Base-by-base conservation (phyloP, 2,329 filamentous ascomycete genomes). In the Colletotrichum sp. region DNA sequence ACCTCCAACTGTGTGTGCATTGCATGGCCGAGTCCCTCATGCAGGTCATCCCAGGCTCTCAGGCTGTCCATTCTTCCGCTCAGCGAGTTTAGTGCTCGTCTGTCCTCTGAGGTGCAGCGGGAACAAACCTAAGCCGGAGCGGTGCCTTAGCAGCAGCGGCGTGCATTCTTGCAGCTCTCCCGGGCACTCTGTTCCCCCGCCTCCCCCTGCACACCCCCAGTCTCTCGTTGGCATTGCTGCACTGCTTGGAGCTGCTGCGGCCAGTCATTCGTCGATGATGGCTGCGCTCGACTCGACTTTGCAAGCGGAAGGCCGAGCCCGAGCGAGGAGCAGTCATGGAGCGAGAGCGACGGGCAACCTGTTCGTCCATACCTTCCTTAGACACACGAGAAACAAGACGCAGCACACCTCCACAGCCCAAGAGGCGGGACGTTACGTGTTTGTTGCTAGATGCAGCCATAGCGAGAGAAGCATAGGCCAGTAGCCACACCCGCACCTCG, bases 371-470 rank as follows among this genome's bases (percentile, higher is more conserved):
- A 52, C 36, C 36, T 39, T 39, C 36, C 36, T 39, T 39, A 19
- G 0, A 39, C 44, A 49, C 44, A 75, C 68, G 9, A 63, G 61
- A 52, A 55, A 59, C 44, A 59, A 67, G 39, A 32, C 32, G 15
- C 39, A 55, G 15, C 39, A 55, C 65, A 59, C 19, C 30, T 36
- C 59, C 66, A 69, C 65, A 62, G 30, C 30, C 29, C 30, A 25
- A 32, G 57, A 70, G 49, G 68, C 72, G 68, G 68, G 39, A 75
- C 30, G 63, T 72, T 75, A 72, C 68, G 69, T 72, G 69, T 65
- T 71, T 72, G 69, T 65, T 71, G 69, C 52, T 69, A 75, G 68
- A 72, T 71, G 72, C 68, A 71, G 62, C 72, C 59, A 65, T 71
- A 39, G 65, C 55, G 63, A 63, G 39, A 36, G 39, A 73, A 62